A percentile compares a stretch with the other conserved stretches of the same genome.
Conservation (phyloP, 768 basidiomycete genomes). For the Kwoniella bestiolae region DNA sequence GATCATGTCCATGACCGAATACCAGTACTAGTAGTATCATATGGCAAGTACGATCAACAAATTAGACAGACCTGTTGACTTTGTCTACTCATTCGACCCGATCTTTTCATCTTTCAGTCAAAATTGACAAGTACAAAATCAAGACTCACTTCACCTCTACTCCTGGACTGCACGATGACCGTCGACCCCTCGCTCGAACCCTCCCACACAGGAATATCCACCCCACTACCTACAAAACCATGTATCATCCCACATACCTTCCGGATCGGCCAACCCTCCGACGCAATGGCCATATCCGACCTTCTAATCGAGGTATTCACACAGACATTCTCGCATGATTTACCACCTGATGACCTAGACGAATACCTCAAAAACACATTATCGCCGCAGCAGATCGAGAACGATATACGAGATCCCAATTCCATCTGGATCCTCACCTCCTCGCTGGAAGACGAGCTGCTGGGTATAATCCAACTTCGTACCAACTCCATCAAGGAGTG, state of each 20-base stretch:
- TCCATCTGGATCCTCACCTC: slow-evolving; percentile 12
- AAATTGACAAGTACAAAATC: too few relatives aligned
- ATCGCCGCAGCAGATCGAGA: not conserved
- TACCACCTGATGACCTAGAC: slow-evolving; percentile 26
- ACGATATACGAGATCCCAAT: slow-evolving; percentile 13
- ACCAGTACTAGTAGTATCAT: too few relatives aligned
- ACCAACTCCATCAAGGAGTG: slow-evolving; percentile 6
- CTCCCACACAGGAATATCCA: too few relatives aligned
- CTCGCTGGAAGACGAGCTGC: slow-evolving; percentile 6
- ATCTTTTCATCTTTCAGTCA: too few relatives aligned
- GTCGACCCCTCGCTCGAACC: too few relatives aligned
- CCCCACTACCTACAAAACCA: too few relatives aligned
- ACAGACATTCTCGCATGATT: not conserved
- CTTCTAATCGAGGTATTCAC: not conserved
- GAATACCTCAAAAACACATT: slow-evolving; percentile 29
- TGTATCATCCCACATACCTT: not conserved
- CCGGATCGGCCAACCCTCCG: not conserved
- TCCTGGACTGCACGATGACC: too few relatives aligned
- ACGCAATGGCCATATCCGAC: not conserved
- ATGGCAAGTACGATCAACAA: too few relatives aligned
- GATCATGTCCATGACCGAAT: too few relatives aligned
- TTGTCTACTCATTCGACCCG: too few relatives aligned
- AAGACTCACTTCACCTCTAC: too few relatives aligned
- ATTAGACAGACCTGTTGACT: too few relatives aligned
- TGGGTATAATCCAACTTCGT: slow-evolving; percentile 18